Evolutionary conservation across 805 yeast genomes (phyloP).

Genomic region (Wickerhamiella occidentalis): DNA sequence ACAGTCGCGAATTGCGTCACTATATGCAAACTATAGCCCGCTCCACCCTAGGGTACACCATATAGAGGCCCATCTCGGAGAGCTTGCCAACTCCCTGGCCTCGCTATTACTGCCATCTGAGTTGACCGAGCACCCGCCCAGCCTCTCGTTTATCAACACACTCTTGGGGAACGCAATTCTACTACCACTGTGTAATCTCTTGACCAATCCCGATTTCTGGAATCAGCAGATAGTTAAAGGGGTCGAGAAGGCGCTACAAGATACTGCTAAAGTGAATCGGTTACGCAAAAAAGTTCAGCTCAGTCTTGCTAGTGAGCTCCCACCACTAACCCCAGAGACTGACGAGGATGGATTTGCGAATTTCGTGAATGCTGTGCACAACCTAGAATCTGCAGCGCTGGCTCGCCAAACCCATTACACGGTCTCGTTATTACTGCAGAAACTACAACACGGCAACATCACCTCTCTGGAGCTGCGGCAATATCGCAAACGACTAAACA

Average conservation of each 20-base stretch:
- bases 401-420: slow-evolving; percentile 40
- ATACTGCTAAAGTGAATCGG: slow-evolving; percentile 59
- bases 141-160: slow-evolving; percentile 44
- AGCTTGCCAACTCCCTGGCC: slow-evolving; percentile 33
- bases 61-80: slow-evolving; percentile 38
- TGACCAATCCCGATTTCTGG: slow-evolving; percentile 66
- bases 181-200: slow-evolving; percentile 37
- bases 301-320: slow-evolving; percentile 8
- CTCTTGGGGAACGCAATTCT: slow-evolving; percentile 48
- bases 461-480: slow-evolving; percentile 23
- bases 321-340: slow-evolving; percentile 31
- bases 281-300: slow-evolving; percentile 32
- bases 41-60: slow-evolving; percentile 32
- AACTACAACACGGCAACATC: slow-evolving; percentile 27
- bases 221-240: slow-evolving; percentile 49
- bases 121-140: slow-evolving; percentile 37
- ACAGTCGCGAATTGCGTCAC: slow-evolving; percentile 34
- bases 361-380: slow-evolving; percentile 30
- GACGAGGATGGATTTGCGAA: slow-evolving; percentile 33
- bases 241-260: slow-evolving; percentile 55
- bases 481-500: slow-evolving; percentile 23
- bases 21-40: slow-evolving; percentile 32
- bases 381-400: slow-evolving; percentile 31
- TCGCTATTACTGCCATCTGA: slow-evolving; percentile 37
- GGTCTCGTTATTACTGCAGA: slow-evolving; percentile 37